Evolutionary conservation across 2,329 filamentous ascomycete genomes (phyloP), one percentile per base, ranked within the genome.

Genomic region (Dichotomopilus funicola): DNA sequence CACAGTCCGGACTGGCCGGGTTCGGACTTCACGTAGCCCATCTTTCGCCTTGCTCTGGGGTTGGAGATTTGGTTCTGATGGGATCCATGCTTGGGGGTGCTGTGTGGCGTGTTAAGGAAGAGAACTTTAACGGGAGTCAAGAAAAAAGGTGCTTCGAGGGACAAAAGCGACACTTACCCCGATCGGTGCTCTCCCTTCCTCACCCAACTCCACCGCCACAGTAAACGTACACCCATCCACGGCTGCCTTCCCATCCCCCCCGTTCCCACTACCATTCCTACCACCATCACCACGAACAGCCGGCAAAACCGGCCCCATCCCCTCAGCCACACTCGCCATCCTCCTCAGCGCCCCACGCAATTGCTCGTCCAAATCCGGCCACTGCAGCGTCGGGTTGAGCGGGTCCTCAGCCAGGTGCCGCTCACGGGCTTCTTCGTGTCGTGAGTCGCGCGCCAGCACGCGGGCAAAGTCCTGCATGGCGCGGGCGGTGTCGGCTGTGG

Each of bases 191-290:
- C 78, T 70, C 0, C 75, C 76, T 42, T 83, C 76, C 27, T 86
- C 80, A 41, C 80, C 81, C 60, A 91, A 68, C 69, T 92, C 88
- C 42, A 92, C 78, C 0, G 85, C 86, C n/a, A 92, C 69, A 0
- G 87, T 89, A 68, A 88, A 92, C 0, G 86, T 87, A 68, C 87
- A 90, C 1, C 79, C 79, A 1, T 42, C 40, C 12, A 42, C 76
- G 0, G 3, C 40, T 38, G 4, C 5, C 5, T 12, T 38, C 48
- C 11, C 48, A 13, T 35, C 10, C 37, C 48, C 1, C 76, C 70
- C 0, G 10, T 37, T 35, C 3, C 19, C 6, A n/a, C n/a, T n/a
- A n/a, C n/a, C n/a, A 1, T 31, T 38, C 11, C 48, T 19, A 34
- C 38, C 37, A 34, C 38, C 38, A 37, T 40, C 19, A 13, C 31